Conservation (phyloP, 2,329 filamentous ascomycete genomes). For the Ascochyta clinopodiicola region DNA sequence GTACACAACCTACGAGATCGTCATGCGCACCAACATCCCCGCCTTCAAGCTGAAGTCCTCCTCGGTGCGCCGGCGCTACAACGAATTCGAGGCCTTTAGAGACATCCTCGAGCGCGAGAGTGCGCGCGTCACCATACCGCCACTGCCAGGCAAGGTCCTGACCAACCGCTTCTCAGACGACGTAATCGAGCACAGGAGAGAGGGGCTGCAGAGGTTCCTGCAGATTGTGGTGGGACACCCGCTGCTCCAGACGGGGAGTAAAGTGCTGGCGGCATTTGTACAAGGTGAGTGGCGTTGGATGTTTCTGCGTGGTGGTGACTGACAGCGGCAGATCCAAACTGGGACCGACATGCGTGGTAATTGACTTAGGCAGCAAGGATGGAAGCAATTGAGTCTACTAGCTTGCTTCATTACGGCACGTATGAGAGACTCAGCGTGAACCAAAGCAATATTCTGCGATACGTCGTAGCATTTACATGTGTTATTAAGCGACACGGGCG, state of each 20-base stretch:
- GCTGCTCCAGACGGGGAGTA: constrained; percentile 94
- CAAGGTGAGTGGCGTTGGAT: constrained; percentile 69
- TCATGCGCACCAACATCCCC: constrained; percentile 97
- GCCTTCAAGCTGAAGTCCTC: constrained; percentile 92
- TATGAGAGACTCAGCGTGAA: background rate
- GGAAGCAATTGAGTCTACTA: background rate
- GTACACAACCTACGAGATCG: constrained; percentile 99
- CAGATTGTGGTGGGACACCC: constrained; percentile 98
- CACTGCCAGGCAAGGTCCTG: constrained; percentile 95
- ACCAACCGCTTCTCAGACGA: constrained; percentile 98
- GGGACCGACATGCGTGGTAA: constrained; percentile 68
- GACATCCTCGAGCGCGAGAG: constrained; percentile 96
- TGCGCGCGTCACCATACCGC: constrained; percentile 92
- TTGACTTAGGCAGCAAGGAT: background rate
- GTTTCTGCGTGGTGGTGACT: constrained; percentile 8
- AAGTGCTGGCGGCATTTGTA: constrained; percentile 94
- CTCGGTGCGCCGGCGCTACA: constrained; percentile 90
- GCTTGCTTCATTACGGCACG: background rate
- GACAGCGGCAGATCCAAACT: constrained; percentile 71
- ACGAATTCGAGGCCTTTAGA: constrained; percentile 98
- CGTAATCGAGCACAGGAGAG: constrained; percentile 92
- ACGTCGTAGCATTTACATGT: constrained; percentile 25
- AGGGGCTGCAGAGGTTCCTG: constrained; percentile 92
- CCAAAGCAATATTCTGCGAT: background rate
- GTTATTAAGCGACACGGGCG: constrained; percentile 34